Evolutionary conservation across 2,329 filamentous ascomycete species (phyloP), one percentile per base, ranked within the genome.

Genomic region (Clathrospora elynae): DNA sequence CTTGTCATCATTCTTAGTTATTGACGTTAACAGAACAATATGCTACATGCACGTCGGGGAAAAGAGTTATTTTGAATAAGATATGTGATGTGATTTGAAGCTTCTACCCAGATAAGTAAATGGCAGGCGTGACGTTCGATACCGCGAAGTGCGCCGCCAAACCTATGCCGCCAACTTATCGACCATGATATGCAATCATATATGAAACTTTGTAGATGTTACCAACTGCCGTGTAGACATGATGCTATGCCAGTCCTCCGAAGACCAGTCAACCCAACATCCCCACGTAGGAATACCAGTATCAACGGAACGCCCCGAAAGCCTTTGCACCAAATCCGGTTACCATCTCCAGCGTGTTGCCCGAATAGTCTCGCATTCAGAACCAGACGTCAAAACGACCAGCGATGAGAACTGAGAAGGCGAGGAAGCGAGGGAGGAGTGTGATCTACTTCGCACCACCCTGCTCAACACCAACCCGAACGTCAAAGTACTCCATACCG

Each of bases 401-500:
- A n/a, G n/a, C n/a, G n/a, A n/a, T n/a, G n/a, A n/a, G n/a, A n/a
- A n/a, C n/a, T n/a, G n/a, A n/a, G n/a, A n/a, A n/a, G n/a, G n/a
- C n/a, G n/a, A n/a, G n/a, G n/a, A n/a, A n/a, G n/a, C n/a, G n/a
- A n/a, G n/a, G n/a, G n/a, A n/a, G n/a, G n/a, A n/a, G n/a, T 24
- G 22, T 24, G 22, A 24, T 12, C 12, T 30, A 26, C 6, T 43
- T 14, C 11, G 5, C 19, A 6, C 10, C 12, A 13, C 24, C 17
- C 18, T 36, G 11, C 22, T 48, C 46, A 13, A 58, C 47, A 3
- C 62, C 61, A 11, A 66, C 57, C 43, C 54, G 62, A 41, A 66
- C 35, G 1, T 61, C 43, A 20, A 64, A 67, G 39, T 59, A 31
- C 40, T 66, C 61, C 62, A 66, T 64, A 1, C 8, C 3, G 1